phyloP scores from a whole-genome alignment of 2,329 filamentous ascomycete species.

The Monosporascus cannonballus region DNA sequence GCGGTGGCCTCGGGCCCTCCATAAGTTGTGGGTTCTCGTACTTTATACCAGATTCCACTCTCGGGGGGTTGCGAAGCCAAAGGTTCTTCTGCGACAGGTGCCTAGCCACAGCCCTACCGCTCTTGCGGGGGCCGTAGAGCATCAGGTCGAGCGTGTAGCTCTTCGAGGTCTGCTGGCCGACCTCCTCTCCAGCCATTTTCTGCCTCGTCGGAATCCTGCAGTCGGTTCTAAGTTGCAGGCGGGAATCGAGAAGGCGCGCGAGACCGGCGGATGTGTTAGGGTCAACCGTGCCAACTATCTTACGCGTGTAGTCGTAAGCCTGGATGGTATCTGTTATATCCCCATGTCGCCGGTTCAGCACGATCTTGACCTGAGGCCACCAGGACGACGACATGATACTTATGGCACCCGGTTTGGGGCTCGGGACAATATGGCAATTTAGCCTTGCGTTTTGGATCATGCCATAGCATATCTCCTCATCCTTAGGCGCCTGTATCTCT shows the following conservation, averaged over 20 bases:
- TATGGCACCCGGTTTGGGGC: constrained; percentile 57
- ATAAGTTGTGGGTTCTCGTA: constrained; percentile 71
- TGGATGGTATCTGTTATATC: constrained; percentile 57
- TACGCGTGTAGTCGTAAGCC: constrained; percentile 65
- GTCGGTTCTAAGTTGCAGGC: constrained; percentile 61
- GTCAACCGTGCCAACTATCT: constrained; percentile 73
- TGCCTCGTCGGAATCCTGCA: constrained; percentile 64
- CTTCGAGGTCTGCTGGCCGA: constrained; percentile 56
- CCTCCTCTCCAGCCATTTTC: constrained; percentile 56
- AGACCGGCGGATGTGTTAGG: constrained; percentile 59
- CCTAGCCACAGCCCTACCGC: constrained; percentile 58
- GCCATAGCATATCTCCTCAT: constrained; percentile 75
- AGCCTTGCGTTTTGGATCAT: constrained; percentile 64
- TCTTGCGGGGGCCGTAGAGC: constrained; percentile 69
- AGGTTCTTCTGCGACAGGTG: constrained; percentile 61
- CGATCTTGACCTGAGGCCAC: constrained; percentile 71
- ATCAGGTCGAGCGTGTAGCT: constrained; percentile 64
- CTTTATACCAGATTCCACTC: constrained; percentile 61
- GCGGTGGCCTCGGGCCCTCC: constrained; percentile 37
- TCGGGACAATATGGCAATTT: constrained; percentile 62
- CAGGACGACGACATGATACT: constrained; percentile 51
- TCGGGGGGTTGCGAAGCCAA: constrained; percentile 59
- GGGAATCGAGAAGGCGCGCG: constrained; percentile 64
- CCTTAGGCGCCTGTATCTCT: constrained; percentile 51
- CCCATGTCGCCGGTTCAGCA: constrained; percentile 54